Percentiles rank a stretch among this genome's conserved stretches.
These are phyloP conservation scores for Kokia cookei DNA, from an alignment of 441 rosid species.

Conservation along the genomic window DNA sequence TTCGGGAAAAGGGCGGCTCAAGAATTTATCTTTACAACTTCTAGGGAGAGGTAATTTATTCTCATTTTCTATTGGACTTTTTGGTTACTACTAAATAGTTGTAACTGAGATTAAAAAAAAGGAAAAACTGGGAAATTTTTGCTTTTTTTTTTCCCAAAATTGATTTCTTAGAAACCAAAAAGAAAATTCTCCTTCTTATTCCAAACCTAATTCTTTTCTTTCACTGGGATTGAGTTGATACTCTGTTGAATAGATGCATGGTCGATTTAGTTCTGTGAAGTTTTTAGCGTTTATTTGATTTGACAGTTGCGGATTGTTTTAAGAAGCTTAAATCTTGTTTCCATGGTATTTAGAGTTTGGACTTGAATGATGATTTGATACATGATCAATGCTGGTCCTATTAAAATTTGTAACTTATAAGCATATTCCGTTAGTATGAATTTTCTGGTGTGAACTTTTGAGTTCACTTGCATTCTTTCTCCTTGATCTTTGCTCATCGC, in stretches of 20 bases:
- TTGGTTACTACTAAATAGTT: neutral
- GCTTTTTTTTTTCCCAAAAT: neutral
- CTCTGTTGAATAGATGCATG: neutral
- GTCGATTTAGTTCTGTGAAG: neutral
- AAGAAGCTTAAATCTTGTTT: neutral
- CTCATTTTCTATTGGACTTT: neutral
- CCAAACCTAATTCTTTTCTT: too few relatives aligned
- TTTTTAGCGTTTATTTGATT: neutral
- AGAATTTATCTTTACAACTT: neutral
- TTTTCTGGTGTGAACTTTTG: neutral
- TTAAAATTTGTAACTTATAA: neutral
- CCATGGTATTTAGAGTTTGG: neutral
- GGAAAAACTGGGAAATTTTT: too few relatives aligned
- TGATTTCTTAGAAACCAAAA: neutral
- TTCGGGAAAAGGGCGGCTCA: neutral
- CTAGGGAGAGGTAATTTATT: neutral
- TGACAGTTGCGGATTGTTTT: neutral
- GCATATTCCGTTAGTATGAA: neutral
- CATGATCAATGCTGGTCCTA: neutral
- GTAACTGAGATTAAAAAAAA: neutral
- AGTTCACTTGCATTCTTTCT: neutral
- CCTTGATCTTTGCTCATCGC: neutral
- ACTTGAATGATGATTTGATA: neutral
- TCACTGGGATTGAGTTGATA: neutral
- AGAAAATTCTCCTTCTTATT: too few relatives aligned